Evolutionary conservation across 2,329 filamentous ascomycete species (phyloP), one percentile per base, ranked within the genome.

Genomic region (Aspergillus flavus): DNA sequence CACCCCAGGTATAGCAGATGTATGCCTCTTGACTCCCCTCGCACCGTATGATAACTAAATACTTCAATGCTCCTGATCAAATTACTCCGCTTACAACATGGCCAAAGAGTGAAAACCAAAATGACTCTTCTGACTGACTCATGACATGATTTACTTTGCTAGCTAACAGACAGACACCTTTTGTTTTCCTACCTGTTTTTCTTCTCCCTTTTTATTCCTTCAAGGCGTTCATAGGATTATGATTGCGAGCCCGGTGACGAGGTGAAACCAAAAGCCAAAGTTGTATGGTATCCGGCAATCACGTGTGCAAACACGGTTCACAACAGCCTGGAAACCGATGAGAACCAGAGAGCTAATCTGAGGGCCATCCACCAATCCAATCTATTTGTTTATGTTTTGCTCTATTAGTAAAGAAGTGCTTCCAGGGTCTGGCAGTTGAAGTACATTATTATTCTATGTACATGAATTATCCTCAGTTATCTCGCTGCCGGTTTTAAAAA

Each of bases 341-440:
- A 78, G 71, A 78, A 80, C 77, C 68, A 71, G 79, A 80, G 79
- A 80, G 79, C 79, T 80, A 78, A 80, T 80, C 79, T 76, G 78
- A 80, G 77, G 76, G 73, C 73, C 66, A 48, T 61, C 16, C 41
- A 59, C 32, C 11, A 60, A 23, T 41, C 39, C 7, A 16, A 58
- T 28, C 34, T 28, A 48, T 14, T 21, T 34, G n/a, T 45, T 52
- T 34, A 34, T 6, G 32, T 52, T 52, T 32, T n/a, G 7, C 28
- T 48, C 2, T 52, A 10, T 52, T 52, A 32, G 16, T 52, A n/a
- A 52, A 14, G 10, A 30, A 21, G 12, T 52, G 48, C 23, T 19
- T n/a, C n/a, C 6, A 14, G 48, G 6, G 7, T 32, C n/a, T 19
- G 48, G 6, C 19, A 9, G n/a, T 32, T 19, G 9, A 52, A n/a